Percentiles rank a stretch among this genome's conserved stretches.
Conservation (phyloP, 768 basidiomycete genomes). For the Hydnomerulius pinastri region DNA sequence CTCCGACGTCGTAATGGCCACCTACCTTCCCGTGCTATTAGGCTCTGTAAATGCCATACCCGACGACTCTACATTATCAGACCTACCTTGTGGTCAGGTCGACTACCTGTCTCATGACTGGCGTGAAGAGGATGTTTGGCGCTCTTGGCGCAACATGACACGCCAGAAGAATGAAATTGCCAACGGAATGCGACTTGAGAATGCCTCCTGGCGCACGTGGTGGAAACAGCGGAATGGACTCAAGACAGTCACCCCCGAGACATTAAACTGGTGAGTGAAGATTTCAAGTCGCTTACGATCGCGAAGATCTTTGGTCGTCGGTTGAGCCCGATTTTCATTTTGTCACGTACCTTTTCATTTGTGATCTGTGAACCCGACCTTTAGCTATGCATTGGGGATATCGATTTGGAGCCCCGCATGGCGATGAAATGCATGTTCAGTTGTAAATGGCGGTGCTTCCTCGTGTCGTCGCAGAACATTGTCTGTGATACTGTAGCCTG, state of each 20-base stretch:
- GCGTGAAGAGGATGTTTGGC: conserved; percentile 98
- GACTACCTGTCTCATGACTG: conserved; percentile 98
- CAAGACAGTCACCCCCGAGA: conserved; percentile 94
- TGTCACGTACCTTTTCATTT: neutral
- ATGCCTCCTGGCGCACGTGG: conserved; percentile 99
- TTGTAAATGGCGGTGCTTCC: neutral
- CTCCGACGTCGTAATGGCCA: conserved; percentile 46
- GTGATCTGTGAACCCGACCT: conserved; percentile 4
- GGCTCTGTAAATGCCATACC: conserved; percentile 62
- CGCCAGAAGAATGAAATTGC: conserved; percentile 97
- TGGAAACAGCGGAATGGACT: conserved; percentile 98
- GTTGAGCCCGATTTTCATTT: neutral
- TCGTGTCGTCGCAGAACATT: too few species aligned
- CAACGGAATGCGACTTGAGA: conserved; percentile 93
- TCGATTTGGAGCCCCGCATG: neutral
- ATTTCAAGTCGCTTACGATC: conserved; percentile 1
- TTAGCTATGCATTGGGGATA: neutral
- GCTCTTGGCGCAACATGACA: conserved; percentile 98
- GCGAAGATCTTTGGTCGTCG: conserved; percentile 2
- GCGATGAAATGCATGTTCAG: conserved; percentile 1
- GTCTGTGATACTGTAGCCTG: too few species aligned
- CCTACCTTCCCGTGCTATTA: conserved; percentile 70
- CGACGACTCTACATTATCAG: conserved; percentile 81
- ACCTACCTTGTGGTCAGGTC: conserved; percentile 88
- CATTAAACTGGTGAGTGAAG: conserved; percentile 89